phyloP scores from a whole-genome alignment of 75 land plant genomes.

The Gnetum montanum region DNA sequence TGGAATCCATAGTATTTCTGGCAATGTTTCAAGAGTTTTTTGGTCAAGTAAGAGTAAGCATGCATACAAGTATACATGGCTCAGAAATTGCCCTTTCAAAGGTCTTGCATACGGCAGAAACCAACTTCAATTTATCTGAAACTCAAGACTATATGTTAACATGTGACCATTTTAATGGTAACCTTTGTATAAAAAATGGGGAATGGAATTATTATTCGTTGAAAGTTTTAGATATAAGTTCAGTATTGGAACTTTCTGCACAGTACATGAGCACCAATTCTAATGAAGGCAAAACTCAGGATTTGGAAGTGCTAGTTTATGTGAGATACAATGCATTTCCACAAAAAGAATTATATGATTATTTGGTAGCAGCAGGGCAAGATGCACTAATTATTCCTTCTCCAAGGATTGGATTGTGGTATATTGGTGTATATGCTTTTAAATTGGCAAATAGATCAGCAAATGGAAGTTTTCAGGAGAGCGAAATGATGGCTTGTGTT shows the following conservation, averaged over 20 bases:
- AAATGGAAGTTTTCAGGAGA: background rate
- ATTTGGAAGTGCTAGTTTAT: slow-evolving; percentile 24
- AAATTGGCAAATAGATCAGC: slow-evolving; percentile 14
- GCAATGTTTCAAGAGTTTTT: background rate
- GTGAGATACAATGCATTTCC: slow-evolving; percentile 51
- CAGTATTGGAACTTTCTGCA: slow-evolving; percentile 23
- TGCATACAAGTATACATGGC: background rate
- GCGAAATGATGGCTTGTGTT: slow-evolving; percentile 23
- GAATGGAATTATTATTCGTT: slow-evolving; percentile 30
- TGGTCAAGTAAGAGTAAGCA: background rate
- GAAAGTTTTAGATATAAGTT: slow-evolving; percentile 21
- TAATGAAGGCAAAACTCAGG: slow-evolving; percentile 9
- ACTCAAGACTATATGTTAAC: slow-evolving; percentile 5
- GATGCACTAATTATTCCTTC: slow-evolving; percentile 23
- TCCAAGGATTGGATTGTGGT: slow-evolving; percentile 67
- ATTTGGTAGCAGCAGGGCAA: slow-evolving; percentile 19
- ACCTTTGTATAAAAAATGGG: slow-evolving; percentile 27
- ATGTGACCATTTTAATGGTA: slow-evolving; percentile 16
- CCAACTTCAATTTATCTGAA: background rate
- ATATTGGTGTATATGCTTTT: slow-evolving; percentile 22
- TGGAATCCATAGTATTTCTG: background rate
- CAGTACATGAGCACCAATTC: slow-evolving; percentile 12
- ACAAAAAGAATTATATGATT: slow-evolving; percentile 21
- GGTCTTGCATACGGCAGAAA: background rate
- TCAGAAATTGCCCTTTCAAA: background rate